Evolutionary conservation across 345 rosid species (phyloP), one percentile per base, ranked within the genome.

Genomic region (Boechera stricta): DNA sequence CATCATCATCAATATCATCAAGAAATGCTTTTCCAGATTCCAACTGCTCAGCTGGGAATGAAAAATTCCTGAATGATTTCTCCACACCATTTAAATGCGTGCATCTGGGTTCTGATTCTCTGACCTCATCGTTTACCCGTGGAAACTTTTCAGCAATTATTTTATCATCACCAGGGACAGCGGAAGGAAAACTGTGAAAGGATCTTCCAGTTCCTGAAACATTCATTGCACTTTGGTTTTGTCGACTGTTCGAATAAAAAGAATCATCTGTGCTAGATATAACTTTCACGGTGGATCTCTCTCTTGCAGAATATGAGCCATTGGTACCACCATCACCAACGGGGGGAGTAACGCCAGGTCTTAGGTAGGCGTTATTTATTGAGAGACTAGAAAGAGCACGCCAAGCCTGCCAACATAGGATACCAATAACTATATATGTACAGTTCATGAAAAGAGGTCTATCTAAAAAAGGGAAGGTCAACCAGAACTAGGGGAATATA

Each of bases 1-100:
- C 98, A 71, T 90, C 98, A 18, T 94, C 99, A 64, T 89, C 98
- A 39, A 90, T 80, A 66, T 84, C 87, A 76, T 88, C 89, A 79
- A 80, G 64, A 75, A 80, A 77, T 82, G 80, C 78, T 72, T 79
- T 82, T 58, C 63, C 69, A 65, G 81, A 74, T 60, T 60, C 80
- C 58, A 78, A 70, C 73, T 47, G 73, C 59, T 82, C 87, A 21
- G 74, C 60, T 64, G 69, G 77, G 51, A 55, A 61, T 73, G 45
- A 67, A 21, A 80, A 75, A 80, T 79, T 83, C 70, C 71, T 66
- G 44, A 69, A 69, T 31, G 83, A 80, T 78, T 64, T 78, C 68
- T 78, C 73, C 42, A 56, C 71, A 42, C 64, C 82, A 29, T 80
- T 74, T 60, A 74, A 18, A 73, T 66, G 80, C 11, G 71, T 31